phyloP scores from a whole-genome alignment of 352 stramenopile genomes.

The Globisporangium parvum region DNA sequence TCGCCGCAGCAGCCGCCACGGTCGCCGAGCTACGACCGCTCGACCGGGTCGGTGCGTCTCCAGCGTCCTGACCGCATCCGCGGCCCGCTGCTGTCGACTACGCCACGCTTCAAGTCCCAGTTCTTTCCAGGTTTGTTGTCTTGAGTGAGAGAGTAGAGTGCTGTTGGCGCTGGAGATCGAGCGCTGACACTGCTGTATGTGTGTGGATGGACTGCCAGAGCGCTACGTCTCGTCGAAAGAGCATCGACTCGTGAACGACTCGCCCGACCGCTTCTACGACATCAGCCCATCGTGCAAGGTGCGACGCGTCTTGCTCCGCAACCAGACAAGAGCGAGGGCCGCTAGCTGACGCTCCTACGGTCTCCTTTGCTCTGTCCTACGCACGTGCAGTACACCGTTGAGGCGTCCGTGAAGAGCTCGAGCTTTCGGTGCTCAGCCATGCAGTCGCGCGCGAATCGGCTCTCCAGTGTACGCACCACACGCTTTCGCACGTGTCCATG shows the following conservation, averaged over 20 bases:
- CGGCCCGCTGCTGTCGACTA: constrained; percentile 50
- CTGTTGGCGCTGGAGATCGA: too few relatives aligned
- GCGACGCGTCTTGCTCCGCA: not conserved
- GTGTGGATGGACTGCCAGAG: constrained; percentile 22
- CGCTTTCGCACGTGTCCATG: not conserved
- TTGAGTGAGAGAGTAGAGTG: not conserved
- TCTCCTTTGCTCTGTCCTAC: not conserved
- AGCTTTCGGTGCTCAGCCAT: constrained; percentile 62
- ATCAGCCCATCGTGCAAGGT: constrained; percentile 63
- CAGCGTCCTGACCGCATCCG: constrained; percentile 29
- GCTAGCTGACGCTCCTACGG: not conserved
- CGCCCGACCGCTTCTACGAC: constrained; percentile 67
- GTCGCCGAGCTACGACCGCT: not conserved
- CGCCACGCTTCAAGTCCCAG: constrained; percentile 60
- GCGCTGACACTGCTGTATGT: not conserved
- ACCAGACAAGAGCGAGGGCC: not conserved
- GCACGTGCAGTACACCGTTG: constrained; percentile 43
- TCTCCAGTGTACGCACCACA: constrained; percentile 35
- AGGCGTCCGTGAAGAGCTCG: constrained; percentile 55
- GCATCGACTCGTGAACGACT: constrained; percentile 41
- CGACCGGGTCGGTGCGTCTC: constrained; percentile 11
- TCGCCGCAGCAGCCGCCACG: not conserved
- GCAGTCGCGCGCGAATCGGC: constrained; percentile 41
- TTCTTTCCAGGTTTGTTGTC: constrained; percentile 44
- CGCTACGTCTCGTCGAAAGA: constrained; percentile 66